Evolutionary conservation across 164 flowering plant species (phyloP), one percentile per base, ranked within the genome.

Genomic region (Umbilicus rupestris): DNA sequence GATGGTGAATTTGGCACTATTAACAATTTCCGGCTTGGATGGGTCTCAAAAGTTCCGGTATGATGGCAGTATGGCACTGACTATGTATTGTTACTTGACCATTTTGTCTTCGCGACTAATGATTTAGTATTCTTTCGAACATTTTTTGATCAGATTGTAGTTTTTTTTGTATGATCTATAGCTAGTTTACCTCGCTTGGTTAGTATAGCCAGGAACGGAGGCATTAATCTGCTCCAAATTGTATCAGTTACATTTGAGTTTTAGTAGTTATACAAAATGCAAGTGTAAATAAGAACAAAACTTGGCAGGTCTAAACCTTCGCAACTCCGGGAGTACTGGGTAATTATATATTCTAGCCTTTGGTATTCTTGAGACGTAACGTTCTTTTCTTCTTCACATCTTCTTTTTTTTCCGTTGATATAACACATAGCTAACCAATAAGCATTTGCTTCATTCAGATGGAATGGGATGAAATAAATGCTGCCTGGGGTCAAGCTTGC

Each of bases 401-500:
- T 50, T n/a, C 37, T 35, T 7, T 35, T 35, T 35, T 35, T n/a
- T n/a, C n/a, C 6, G 37, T 35, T 35, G 37, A 35, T 7, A 7
- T 35, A 35, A 7, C 37, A 35, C 37, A 35, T 35, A 35, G 37
- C 37, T 35, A 7, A 35, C 7, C 37, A 35, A n/a, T n/a, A n/a
- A 3, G 37, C 37, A n/a, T n/a, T n/a, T 35, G 37, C 7, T 55
- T 29, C 7, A 28, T 55, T 66, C 71, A 94, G 99, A 94, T 95
- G 69, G 99, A 94, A 72, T 91, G 97, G 99, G 97, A 94, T 79
- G 99, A 94, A 80, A 85, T 89, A 75, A 94, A 95, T 87, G 99
- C 97, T 77, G 97, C 99, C 26, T 95, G 97, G 97, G 99, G 99
- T 47, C 99, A 91, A 81, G 96, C 99, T 49, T 91, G 97, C 74